Base-by-base conservation (phyloP, 208 protist genomes). In the Wallacemonas rigidus region DNA sequence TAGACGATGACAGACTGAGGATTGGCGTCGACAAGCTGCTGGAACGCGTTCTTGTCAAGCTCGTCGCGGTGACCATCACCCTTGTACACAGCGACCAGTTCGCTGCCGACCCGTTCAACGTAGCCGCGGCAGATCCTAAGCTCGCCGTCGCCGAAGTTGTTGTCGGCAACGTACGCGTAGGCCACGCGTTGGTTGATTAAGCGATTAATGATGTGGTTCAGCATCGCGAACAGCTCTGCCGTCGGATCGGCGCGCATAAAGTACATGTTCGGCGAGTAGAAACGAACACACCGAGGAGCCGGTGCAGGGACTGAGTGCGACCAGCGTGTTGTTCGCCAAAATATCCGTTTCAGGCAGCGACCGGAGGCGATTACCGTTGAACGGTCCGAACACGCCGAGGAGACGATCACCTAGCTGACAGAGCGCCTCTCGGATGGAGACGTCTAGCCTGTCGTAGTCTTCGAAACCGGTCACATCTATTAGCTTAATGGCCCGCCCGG, bases 1-100 rank as follows among this genome's bases (percentile, higher is more conserved):
- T 26, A 26, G 26, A 87, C 14, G 7, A 91, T 63, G 41, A 86
- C 67, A 39, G 65, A 83, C 78, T 91, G 83, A 57, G 79, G 76
- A 47, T 53, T 44, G 15, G 68, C 58, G 55, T 75, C 61, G 35
- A 74, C 83, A 72, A 88, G 83, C 2, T 40, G 35, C 51, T 80
- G 62, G 51, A 81, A 91, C 43, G 69, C 71, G 7, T 35, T 48
- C 43, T 67, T 0, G 54, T 87, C 75, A 0, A 79, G 38, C 4
- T 51, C 14, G 44, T 62, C 15, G 15, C 41, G 61, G 50, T 61
- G 56, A 12, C 51, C 62, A 15, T 39, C 41, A 12, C 45, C 45
- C 1, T n/a, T 35, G 69, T 88, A 90, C 55, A 84, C n/a, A 0
- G 56, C 61, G 36, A 72, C 38, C 1, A 82, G 36, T 1, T 67